phyloP scores from a whole-genome alignment of 108 stramenopile genomes.

The Cyclostephanos invisitatus region DNA sequence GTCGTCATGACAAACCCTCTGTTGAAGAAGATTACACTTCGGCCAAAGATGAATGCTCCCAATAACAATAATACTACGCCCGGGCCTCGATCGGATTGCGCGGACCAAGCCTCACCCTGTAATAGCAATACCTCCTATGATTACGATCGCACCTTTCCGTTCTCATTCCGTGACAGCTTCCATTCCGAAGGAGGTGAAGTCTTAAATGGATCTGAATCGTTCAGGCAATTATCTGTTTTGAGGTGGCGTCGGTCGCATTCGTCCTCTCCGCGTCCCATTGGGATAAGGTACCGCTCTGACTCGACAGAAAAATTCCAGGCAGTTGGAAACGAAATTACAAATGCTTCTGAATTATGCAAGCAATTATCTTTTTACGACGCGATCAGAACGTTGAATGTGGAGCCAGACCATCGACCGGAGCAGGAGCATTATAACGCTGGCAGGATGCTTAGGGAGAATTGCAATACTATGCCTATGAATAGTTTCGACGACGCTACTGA shows the following conservation, averaged over 20 bases:
- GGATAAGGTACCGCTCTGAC: too few relatives aligned
- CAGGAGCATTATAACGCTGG: slow-evolving; percentile 12
- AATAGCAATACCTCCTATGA: neutral
- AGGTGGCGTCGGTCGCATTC: too few relatives aligned
- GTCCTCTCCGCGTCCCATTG: too few relatives aligned
- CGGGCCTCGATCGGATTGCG: neutral
- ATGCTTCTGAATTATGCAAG: neutral
- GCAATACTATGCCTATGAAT: neutral
- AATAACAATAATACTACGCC: neutral
- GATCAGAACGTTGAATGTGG: slow-evolving; percentile 4
- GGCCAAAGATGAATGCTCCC: slow-evolving; percentile 22
- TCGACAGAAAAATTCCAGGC: neutral
- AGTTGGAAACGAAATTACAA: neutral
- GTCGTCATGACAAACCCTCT: neutral
- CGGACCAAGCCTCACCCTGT: neutral
- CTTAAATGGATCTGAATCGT: neutral
- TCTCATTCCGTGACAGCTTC: too few relatives aligned
- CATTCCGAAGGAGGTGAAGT: too few relatives aligned
- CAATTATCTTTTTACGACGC: neutral
- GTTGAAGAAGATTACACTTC: slow-evolving; percentile 17
- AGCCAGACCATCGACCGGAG: slow-evolving; percentile 6
- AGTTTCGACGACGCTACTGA: neutral
- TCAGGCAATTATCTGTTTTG: too few relatives aligned
- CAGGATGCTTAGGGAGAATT: neutral
- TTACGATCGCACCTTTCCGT: neutral